Percentiles rank a stretch among this genome's conserved stretches.
Conservation (phyloP, 1,139 yeast species). For the Spencermartinsiella ligniputridi region DNA sequence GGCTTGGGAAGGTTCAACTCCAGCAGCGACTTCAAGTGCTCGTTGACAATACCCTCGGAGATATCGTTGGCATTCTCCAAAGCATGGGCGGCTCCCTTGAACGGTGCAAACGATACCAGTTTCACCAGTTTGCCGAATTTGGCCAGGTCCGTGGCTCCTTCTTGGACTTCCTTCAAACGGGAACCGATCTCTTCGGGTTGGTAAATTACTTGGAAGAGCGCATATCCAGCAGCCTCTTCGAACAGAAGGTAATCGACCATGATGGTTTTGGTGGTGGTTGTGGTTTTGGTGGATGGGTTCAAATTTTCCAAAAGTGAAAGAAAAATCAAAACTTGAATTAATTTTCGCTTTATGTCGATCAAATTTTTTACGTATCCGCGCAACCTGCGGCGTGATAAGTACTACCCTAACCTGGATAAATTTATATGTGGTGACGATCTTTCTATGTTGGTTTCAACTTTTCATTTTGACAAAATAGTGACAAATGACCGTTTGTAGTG, state of each 20-base stretch:
- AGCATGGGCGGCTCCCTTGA: conserved; percentile 99
- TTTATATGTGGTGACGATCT: no score
- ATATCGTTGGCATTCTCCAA: conserved; percentile 96
- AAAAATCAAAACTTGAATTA: no score
- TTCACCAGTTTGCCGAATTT: conserved; percentile 90
- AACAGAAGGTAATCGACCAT: conserved; percentile 82
- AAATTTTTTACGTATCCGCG: no score
- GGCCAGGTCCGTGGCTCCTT: conserved; percentile 80
- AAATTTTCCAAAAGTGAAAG: no score
- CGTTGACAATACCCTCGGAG: conserved; percentile 94
- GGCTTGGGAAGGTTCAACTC: conserved; percentile 91
- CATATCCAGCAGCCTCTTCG: conserved; percentile 99
- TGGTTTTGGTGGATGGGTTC: conserved; percentile 45
- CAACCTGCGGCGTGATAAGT: no score
- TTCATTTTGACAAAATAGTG: no score
- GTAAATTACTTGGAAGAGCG: conserved; percentile 86
- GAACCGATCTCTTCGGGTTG: conserved; percentile 95
- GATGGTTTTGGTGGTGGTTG: not conserved
- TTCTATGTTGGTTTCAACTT: no score
- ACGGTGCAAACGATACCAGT: conserved; percentile 93
- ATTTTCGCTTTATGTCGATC: no score
- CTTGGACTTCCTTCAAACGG: conserved; percentile 90
- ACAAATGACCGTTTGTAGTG: conserved; percentile 20
- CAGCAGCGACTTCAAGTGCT: conserved; percentile 80
- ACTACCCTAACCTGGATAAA: no score